Evolutionary conservation across 2,329 filamentous ascomycete species (phyloP).

Genomic region (Cercospora sp.): DNA sequence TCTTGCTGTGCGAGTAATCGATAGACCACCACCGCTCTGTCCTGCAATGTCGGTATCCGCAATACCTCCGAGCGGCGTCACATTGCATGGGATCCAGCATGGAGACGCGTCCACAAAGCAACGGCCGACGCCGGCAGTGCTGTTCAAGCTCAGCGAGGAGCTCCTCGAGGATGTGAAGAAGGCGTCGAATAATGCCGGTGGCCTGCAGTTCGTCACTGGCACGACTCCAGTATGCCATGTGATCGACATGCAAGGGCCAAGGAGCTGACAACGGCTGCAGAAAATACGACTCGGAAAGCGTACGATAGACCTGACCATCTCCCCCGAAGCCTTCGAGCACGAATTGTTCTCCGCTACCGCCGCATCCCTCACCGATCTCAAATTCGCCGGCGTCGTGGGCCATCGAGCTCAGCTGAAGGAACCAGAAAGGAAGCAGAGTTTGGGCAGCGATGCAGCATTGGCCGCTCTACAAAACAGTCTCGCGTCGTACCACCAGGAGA

Average conservation of each 20-base stretch:
- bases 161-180: conserved; percentile 38
- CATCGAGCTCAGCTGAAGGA: conserved; percentile 49
- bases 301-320: conserved; percentile 55
- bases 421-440: conserved; percentile 55
- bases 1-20: conserved; percentile 11
- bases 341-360: conserved; percentile 57
- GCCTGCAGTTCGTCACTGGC: conserved; percentile 39
- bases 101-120: conserved; percentile 23
- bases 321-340: conserved; percentile 54
- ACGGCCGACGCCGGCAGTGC: conserved; percentile 30
- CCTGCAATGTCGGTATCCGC: conserved; percentile 24
- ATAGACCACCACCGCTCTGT: conserved; percentile 8
- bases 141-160: conserved; percentile 36
- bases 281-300: conserved; percentile 60
- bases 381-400: conserved; percentile 58
- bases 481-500: conserved; percentile 59
- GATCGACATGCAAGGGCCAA: background rate
- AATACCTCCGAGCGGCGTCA: conserved; percentile 29
- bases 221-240: conserved; percentile 36
- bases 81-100: conserved; percentile 31
- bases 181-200: conserved; percentile 32
- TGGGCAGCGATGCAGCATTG: conserved; percentile 60
- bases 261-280: conserved; percentile 32
- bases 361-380: conserved; percentile 49
- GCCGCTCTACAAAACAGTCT: conserved; percentile 60